Evolutionary conservation across 805 yeast species (phyloP).

Genomic region (Zygoascus biomembranicola): DNA sequence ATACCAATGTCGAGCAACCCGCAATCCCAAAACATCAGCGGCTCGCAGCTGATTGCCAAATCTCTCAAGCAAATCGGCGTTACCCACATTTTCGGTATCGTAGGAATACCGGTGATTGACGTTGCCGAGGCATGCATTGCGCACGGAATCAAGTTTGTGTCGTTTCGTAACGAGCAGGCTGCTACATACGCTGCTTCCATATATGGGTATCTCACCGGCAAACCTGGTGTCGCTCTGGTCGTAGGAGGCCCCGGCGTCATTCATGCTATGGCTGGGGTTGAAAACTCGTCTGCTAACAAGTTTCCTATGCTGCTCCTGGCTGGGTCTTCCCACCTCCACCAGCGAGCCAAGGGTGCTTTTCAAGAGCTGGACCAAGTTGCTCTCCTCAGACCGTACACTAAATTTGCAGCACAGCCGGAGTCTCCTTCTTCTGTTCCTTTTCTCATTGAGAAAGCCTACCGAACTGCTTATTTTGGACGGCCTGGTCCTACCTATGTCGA

Average conservation of each 20-base stretch:
- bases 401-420: conserved; percentile 42
- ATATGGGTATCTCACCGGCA: conserved; percentile 56
- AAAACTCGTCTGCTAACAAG: conserved; percentile 51
- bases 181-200: conserved; percentile 71
- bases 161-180: conserved; percentile 64
- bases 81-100: conserved; percentile 55
- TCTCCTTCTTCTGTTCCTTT: conserved; percentile 30
- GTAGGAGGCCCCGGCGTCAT: conserved; percentile 74
- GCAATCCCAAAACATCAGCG: conserved; percentile 18
- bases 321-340: conserved; percentile 47
- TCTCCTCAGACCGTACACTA: conserved; percentile 39
- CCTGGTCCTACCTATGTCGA: conserved; percentile 61
- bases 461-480: conserved; percentile 37
- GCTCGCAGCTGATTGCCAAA: conserved; percentile 43
- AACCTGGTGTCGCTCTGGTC: conserved; percentile 58
- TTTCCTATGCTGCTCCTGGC: conserved; percentile 63
- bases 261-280: conserved; percentile 59
- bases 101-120: conserved; percentile 70
- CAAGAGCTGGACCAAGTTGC: conserved; percentile 64
- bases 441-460: conserved; percentile 40
- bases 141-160: conserved; percentile 46
- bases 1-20: too few species aligned
- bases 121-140: conserved; percentile 54
- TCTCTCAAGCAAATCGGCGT: conserved; percentile 44
- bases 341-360: conserved; percentile 52